These are phyloP conservation scores for Beauveria brongniartii DNA, from an alignment of 2,329 filamentous ascomycete species.

Conservation along the genomic window DNA sequence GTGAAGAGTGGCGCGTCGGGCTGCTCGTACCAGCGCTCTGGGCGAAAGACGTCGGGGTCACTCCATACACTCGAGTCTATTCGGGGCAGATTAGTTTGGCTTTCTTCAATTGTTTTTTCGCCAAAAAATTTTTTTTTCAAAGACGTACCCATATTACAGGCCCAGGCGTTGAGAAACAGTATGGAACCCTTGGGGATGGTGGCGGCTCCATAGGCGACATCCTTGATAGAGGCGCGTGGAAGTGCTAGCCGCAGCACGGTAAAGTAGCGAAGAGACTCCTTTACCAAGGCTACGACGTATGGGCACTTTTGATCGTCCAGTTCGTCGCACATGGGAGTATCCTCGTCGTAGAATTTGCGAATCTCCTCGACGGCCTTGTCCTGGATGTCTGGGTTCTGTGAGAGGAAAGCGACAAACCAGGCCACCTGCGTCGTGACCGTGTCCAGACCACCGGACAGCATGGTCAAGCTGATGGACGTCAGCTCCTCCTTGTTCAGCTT, in stretches of 20 bases:
- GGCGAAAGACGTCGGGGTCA: conserved; percentile 49
- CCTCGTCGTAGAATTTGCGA: conserved; percentile 39
- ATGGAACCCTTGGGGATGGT: conserved; percentile 55
- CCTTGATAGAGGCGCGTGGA: conserved; percentile 52
- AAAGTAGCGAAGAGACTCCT: conserved; percentile 54
- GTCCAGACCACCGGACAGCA: conserved; percentile 60
- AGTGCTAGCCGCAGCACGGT: conserved; percentile 56
- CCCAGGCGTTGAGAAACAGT: conserved; percentile 60
- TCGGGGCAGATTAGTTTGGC: neutral
- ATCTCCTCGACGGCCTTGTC: conserved; percentile 51
- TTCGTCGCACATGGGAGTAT: conserved; percentile 50
- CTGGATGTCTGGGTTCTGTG: conserved; percentile 54
- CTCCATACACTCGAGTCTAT: conserved; percentile 45
- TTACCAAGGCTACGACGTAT: conserved; percentile 56
- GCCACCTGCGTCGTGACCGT: conserved; percentile 58
- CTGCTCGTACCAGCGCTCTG: conserved; percentile 53
- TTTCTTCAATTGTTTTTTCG: neutral
- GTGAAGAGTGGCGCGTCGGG: conserved; percentile 54
- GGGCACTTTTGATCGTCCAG: conserved; percentile 55
- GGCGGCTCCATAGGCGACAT: conserved; percentile 48
- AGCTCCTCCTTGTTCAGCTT: conserved; percentile 55
- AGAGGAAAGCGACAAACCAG: conserved; percentile 55
- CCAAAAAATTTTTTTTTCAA: neutral
- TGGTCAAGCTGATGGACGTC: conserved; percentile 58
- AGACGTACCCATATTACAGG: conserved; percentile 56